Percentiles rank a stretch among this genome's conserved stretches.
Conservation (phyloP, 192 early-diverging fungal genomes). For the Irineochytrium annulatum region DNA sequence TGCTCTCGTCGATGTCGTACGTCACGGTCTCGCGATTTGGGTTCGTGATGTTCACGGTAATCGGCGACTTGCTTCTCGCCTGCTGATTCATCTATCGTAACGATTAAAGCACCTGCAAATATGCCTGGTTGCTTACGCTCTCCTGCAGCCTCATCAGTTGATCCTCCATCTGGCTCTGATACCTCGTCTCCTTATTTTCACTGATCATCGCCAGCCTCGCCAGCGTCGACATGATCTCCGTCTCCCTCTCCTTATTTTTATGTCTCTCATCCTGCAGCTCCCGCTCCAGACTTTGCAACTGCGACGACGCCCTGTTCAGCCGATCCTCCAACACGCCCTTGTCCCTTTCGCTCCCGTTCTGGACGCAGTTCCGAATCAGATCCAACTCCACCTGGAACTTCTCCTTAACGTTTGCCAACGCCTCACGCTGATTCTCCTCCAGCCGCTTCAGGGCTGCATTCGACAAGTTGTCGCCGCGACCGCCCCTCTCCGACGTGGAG, state of each 20-base stretch:
- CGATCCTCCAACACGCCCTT: constrained; percentile 12
- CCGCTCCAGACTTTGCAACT: constrained; percentile 14
- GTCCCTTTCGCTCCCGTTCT: constrained; percentile 1
- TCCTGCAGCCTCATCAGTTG: constrained; percentile 1
- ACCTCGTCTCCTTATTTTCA: too few relatives aligned
- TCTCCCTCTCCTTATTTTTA: constrained; percentile 16
- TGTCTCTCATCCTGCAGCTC: constrained; percentile 18
- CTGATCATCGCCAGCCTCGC: too few relatives aligned
- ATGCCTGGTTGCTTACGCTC: background rate
- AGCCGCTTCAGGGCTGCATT: background rate
- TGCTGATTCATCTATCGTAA: background rate
- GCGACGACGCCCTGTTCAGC: constrained; percentile 16
- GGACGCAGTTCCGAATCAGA: constrained; percentile 7
- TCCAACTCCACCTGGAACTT: constrained; percentile 22
- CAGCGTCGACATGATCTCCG: too few relatives aligned
- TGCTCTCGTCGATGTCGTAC: too few relatives aligned
- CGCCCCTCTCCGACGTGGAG: background rate
- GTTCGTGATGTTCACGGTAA: background rate
- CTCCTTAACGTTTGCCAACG: background rate
- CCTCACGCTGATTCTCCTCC: background rate
- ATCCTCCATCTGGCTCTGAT: too few relatives aligned
- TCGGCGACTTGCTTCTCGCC: background rate
- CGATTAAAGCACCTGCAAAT: background rate
- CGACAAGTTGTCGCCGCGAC: background rate
- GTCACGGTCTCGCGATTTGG: background rate